Evolutionary conservation across 2,329 filamentous ascomycete species (phyloP), one percentile per base, ranked within the genome.

Genomic region (Metarhizium humberi): DNA sequence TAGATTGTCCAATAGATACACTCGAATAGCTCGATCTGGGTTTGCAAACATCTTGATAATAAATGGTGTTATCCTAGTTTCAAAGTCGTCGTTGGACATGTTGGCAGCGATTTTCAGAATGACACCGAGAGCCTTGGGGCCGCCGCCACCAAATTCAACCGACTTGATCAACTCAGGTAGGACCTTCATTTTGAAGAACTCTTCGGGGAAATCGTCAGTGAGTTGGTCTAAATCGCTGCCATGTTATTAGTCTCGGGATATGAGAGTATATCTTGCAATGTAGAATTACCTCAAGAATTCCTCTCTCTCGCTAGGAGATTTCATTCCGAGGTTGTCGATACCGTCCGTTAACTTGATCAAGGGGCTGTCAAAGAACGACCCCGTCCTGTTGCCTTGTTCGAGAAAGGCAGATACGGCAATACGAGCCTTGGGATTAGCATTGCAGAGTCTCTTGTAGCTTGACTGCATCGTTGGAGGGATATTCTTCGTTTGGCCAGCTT

Each of bases 161-260:
- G 92, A 96, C 67, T 97, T 99, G n/a, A 99, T 79, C 34, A 99
- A 76, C 67, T 99, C 94, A 0, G 94, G 94, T 8, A 99, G 78
- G 3, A 99, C 85, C 66, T 97, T 99, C 80, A 95, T 88, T 68
- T 95, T 95, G 78, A 97, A 96, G 70, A 96, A 99, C 57, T 97
- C 94, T 66, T 96, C 92, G 0, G 94, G 94, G 58, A 97, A 96
- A 69, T 99, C 92, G 61, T 96, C 90, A 0, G 90, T 87, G 5
- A 96, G 79, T 57, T 88, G 80, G 61, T 95, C 90, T 6, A 99
- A 80, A 64, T 95, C 90, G 54, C 77, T 79, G 46, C 49, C 13
- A 61, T 77, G 14, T 4, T 2, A 6, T 80, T 38, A 56, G 59
- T 62, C 50, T 14, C 16, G n/a, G 40, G 50, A 29, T 13, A 30